Base-by-base conservation (phyloP, 2,329 filamentous ascomycete genomes). In the Fusarium floridanum region DNA sequence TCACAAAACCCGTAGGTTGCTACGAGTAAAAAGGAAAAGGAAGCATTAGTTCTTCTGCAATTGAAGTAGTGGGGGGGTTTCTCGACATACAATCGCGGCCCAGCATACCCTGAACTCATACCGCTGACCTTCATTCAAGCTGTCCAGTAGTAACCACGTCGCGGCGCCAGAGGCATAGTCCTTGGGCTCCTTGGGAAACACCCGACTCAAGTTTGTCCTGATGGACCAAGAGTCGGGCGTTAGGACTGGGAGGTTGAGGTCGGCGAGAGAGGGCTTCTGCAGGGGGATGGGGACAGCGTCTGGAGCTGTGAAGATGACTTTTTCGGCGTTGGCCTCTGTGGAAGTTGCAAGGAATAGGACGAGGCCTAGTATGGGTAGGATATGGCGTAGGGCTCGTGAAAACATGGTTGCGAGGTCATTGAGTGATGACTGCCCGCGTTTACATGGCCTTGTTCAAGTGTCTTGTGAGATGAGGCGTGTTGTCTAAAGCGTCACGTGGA, bases 81-180 rank as follows among this genome's bases (percentile, higher is more conserved):
- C 41, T 57, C 50, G 36, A 88, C 93, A 84, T 88, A 98, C 96
- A 70, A 93, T 97, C 45, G 97, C 97, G 70, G 95, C 88, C 95
- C 96, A 99, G 85, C 96, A 98, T 69, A 98, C 88, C 64, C 97
- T 91, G 59, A 97, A 89, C 86, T 99, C 97, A 86, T 98, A 98
- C 75, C 95, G 90, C 79, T 93, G 92, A 12, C 91, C 90, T 39
- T 90, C 88, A n/a, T 84, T 87, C 64, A 99, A 86, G 37, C 88
- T 85, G 66, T 93, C 89, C 7, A 99, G 89, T 9, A 96, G 84
- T 76, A 95, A 89, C 97, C 97, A 98, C 32, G 93, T 92, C 61
- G 91, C 86, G 12, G 86, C 84, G 9, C 94, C 94, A 14, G 85
- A 81, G 11, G 87, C 87, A 34, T 83, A 80, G 20, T 74, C 67